phyloP scores from a whole-genome alignment of 2,329 filamentous ascomycete genomes.

The Trichoderma breve region DNA sequence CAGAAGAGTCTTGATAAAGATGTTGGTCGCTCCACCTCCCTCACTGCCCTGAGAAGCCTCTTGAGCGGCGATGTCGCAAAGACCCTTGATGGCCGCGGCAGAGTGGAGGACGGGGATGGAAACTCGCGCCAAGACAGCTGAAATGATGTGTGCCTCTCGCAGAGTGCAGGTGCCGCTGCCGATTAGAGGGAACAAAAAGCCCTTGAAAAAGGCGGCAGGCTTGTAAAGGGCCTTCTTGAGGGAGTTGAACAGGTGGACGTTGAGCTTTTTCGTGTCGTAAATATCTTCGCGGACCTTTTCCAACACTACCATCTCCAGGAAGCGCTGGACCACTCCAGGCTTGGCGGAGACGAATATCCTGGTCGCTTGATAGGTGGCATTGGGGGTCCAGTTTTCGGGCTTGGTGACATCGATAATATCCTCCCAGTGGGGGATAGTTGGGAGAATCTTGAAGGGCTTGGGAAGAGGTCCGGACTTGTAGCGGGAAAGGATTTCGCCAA shows the following conservation, averaged over 20 bases:
- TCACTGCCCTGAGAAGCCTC: constrained; percentile 81
- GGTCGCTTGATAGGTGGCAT: constrained; percentile 82
- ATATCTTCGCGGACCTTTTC: constrained; percentile 93
- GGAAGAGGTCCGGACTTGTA: constrained; percentile 97
- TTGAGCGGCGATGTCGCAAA: constrained; percentile 92
- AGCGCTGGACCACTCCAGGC: constrained; percentile 75
- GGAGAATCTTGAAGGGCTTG: constrained; percentile 96
- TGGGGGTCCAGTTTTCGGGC: constrained; percentile 71
- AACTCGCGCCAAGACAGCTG: constrained; percentile 78
- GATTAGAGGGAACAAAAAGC: constrained; percentile 87
- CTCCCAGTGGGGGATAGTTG: constrained; percentile 87
- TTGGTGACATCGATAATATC: constrained; percentile 81
- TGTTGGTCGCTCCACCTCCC: constrained; percentile 86
- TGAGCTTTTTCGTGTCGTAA: constrained; percentile 88
- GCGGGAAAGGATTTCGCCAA: constrained; percentile 82
- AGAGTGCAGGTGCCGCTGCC: constrained; percentile 84
- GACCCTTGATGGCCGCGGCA: constrained; percentile 82
- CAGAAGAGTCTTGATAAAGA: constrained; percentile 88
- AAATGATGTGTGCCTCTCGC: constrained; percentile 87
- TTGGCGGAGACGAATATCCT: constrained; percentile 88
- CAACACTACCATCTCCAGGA: constrained; percentile 82
- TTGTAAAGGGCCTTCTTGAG: constrained; percentile 93
- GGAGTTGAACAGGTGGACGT: constrained; percentile 89
- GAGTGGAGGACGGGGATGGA: constrained; percentile 90
- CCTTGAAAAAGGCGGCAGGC: constrained; percentile 95